Conservation (phyloP, 768 basidiomycete species). For the Lentinula raphanica region DNA sequence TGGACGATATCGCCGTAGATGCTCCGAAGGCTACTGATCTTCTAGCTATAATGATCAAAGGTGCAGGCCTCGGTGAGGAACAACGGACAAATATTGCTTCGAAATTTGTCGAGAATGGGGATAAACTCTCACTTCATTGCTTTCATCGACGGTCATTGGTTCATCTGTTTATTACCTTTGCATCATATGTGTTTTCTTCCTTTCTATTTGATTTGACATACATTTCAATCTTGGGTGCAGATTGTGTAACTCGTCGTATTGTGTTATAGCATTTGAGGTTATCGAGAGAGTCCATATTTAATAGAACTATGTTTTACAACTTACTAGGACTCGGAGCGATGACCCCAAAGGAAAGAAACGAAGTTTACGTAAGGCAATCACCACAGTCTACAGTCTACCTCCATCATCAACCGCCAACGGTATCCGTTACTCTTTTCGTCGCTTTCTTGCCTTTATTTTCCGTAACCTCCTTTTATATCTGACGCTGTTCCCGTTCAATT, state of each 20-base stretch:
- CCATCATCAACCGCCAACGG: no score
- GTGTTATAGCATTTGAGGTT: conserved; percentile 1
- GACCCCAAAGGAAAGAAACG: no score
- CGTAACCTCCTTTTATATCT: no score
- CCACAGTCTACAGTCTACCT: no score
- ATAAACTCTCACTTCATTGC: conserved; percentile 38
- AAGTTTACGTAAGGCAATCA: no score
- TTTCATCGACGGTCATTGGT: conserved; percentile 14
- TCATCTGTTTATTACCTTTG: conserved; percentile 11
- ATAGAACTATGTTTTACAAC: no score
- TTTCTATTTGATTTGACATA: neutral
- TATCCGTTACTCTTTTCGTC: no score
- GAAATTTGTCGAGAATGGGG: conserved; percentile 52
- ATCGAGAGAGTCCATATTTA: neutral
- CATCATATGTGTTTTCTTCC: conserved; percentile 5
- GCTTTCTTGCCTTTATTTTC: no score
- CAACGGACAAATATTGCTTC: conserved; percentile 49
- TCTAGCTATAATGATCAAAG: conserved; percentile 71
- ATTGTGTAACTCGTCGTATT: conserved; percentile 6
- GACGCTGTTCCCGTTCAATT: no score
- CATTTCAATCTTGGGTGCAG: neutral
- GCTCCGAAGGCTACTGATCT: conserved; percentile 79
- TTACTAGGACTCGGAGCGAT: no score
- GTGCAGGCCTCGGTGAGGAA: conserved; percentile 61
- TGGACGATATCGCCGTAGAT: conserved; percentile 89